Evolutionary conservation across 805 yeast genomes (phyloP), one percentile per base, ranked within the genome.

Genomic region (Saturnispora gosingensis): DNA sequence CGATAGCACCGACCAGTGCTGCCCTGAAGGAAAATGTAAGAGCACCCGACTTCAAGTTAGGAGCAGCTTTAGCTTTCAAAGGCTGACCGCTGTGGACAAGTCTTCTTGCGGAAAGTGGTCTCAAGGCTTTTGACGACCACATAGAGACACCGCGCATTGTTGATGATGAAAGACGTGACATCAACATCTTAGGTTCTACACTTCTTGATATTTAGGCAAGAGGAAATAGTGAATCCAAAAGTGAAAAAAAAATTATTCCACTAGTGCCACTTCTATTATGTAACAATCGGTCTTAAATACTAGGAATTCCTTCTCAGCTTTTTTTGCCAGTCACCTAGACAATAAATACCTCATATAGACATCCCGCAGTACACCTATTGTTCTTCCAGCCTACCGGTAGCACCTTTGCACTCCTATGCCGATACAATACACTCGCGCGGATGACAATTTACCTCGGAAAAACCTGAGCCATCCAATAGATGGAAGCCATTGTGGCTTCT

Each of bases 1-100:
- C 72, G 35, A 81, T 58, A 8, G 75, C 68, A 3, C 85, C 68
- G 18, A 77, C 59, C 61, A 78, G 72, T 22, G 83, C 67, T 35
- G 74, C 64, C 59, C 75, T 74, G 76, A 83, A 75, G 6, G 74
- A 58, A 46, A 68, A 64, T 45, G 65, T 63, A 56, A 73, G 63
- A 51, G 67, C 60, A 10, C 71, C 66, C 1, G 59, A 56, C 40
- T 58, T 54, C 16, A 56, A 36, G 34, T 30, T 30, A 13, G 43
- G 43, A 39, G 49, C 48, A 20, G 46, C 18, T 8, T 25, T 27
- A 7, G 28, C 13, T 13, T 15, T 18, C 22, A 38, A 20, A 25
- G 42, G 36, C 27, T 20, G 24, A n/a, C 10, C 15, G 34, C 34
- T 28, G 18, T 25, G 25, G 24, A 13, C 36, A 11, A 44, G 30